Evolutionary conservation across 208 protist species (phyloP).

Genomic region (Wallacemonas sp.): DNA sequence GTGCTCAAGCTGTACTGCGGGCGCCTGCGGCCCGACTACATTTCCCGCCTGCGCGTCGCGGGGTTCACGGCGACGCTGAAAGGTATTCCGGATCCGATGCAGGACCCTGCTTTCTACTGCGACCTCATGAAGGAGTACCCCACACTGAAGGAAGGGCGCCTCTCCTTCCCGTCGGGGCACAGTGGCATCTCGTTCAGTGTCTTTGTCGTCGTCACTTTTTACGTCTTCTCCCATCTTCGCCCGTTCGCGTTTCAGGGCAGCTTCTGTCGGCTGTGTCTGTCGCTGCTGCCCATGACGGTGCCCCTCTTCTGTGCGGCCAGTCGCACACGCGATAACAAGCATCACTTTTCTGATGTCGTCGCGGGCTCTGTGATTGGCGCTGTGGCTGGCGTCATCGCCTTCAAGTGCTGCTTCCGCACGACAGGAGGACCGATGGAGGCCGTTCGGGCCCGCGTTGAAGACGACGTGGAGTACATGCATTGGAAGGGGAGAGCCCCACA

Average conservation of each 20-base stretch:
- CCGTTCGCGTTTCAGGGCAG: slow-evolving; percentile 66
- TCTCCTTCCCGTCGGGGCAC: slow-evolving; percentile 93
- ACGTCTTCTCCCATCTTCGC: slow-evolving; percentile 64
- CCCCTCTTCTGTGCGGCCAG: slow-evolving; percentile 69
- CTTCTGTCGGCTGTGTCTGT: slow-evolving; percentile 60
- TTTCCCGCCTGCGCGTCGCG: slow-evolving; percentile 43
- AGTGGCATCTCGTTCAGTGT: slow-evolving; percentile 83
- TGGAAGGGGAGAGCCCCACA: neutral
- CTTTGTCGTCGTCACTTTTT: slow-evolving; percentile 64
- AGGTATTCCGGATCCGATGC: slow-evolving; percentile 26
- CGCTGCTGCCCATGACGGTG: slow-evolving; percentile 57
- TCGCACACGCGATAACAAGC: slow-evolving; percentile 85
- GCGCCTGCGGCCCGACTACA: slow-evolving; percentile 91
- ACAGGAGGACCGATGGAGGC: slow-evolving; percentile 32
- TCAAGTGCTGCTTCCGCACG: slow-evolving; percentile 39
- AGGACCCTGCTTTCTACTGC: slow-evolving; percentile 59
- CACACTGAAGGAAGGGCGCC: slow-evolving; percentile 63
- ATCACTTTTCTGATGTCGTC: slow-evolving; percentile 87
- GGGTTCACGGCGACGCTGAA: slow-evolving; percentile 35
- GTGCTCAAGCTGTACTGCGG: slow-evolving; percentile 85
- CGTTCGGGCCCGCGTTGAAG: slow-evolving; percentile 34
- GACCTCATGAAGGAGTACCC: slow-evolving; percentile 35
- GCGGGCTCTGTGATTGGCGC: slow-evolving; percentile 75
- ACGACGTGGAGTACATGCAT: slow-evolving; percentile 41
- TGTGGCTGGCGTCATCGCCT: slow-evolving; percentile 37